These are phyloP conservation scores for Phoma sp. DNA, from an alignment of 2,329 filamentous ascomycete species.

Conservation along the genomic window DNA sequence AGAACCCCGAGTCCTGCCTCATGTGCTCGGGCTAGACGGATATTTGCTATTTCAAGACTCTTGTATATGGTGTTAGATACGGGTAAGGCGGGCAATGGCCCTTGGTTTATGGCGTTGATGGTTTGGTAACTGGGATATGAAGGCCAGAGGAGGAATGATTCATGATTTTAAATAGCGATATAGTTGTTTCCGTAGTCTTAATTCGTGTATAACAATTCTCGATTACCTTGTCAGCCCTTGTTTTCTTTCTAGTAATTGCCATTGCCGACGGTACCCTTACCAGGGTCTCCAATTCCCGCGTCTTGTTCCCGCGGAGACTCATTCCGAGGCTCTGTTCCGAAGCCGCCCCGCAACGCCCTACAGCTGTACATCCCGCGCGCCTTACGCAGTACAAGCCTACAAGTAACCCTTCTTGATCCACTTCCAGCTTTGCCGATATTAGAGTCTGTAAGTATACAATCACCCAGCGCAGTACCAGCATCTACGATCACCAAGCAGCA, in stretches of 20 bases:
- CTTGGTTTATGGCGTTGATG: conserved; percentile 22
- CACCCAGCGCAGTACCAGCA: too few relatives aligned
- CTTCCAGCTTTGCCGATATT: neutral
- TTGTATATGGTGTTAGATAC: conserved; percentile 16
- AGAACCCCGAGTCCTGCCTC: conserved; percentile 91
- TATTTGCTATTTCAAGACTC: conserved; percentile 4
- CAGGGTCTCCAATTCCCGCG: conserved; percentile 16
- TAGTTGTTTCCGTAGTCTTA: conserved; percentile 18
- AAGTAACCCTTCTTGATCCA: neutral
- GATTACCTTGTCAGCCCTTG: neutral
- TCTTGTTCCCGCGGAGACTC: conserved; percentile 2
- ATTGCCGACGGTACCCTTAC: conserved; percentile 6
- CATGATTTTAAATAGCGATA: conserved; percentile 27
- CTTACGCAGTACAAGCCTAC: conserved; percentile 12
- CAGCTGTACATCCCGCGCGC: conserved; percentile 12
- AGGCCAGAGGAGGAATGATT: conserved; percentile 29
- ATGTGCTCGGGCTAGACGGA: conserved; percentile 91
- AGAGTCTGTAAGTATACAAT: conserved; percentile 3
- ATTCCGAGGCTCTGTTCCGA: conserved; percentile 12
- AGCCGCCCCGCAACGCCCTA: conserved; percentile 15
- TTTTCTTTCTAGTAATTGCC: neutral
- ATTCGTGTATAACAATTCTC: conserved; percentile 12
- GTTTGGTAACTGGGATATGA: conserved; percentile 17
- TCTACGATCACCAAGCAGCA: neutral
- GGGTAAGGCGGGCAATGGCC: conserved; percentile 20